Evolutionary conservation across 1,284 basidiomycete genomes (phyloP), one percentile per base, ranked within the genome.

Genomic region (Xerocomus amazonicus): DNA sequence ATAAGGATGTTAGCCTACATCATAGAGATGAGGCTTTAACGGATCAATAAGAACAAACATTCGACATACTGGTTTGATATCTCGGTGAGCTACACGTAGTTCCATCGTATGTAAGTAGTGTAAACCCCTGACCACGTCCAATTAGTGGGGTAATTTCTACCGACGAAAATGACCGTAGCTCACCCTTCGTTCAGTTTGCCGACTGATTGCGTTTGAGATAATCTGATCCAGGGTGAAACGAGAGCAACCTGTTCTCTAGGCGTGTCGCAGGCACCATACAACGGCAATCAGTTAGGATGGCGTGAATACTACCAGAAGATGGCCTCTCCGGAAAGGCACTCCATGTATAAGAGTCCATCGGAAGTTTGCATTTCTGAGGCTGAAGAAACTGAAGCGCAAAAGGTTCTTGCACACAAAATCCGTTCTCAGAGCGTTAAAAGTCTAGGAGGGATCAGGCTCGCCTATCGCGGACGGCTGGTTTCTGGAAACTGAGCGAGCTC

Each of bases 401-500:
- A 76, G 34, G 76, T 81, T 34, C 82, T 90, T 51, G 74, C 77
- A 32, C 81, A 92, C 72, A 93, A 92, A 71, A 77, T 89, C 54
- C 73, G 76, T 42, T 89, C 92, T 6, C 91, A 94, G 65, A 79
- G 78, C 60, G 74, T 78, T 60, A 96, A 72, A 94, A 95, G 71
- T 83, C 84, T 47, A 81, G 87, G 65, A 93, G 92, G 78, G 92
- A 94, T 75, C 81, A 85, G 60, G 77, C 92, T 6, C 79, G 83
- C 42, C 80, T 97, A 9, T 93, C 92, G 6, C 87, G 95, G 47
- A 95, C 92, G 46, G 88, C 87, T 26, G 86, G 88, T 51, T 78
- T 91, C 54, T 85, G 92, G 48, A 92, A 92, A n/a, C 74, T 99
- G 33, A 79, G 81, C 44, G 92, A 97, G 67, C 84, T 99, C 66